Conservation (phyloP, 2,329 filamentous ascomycete genomes). For the Alternaria postmessia region DNA sequence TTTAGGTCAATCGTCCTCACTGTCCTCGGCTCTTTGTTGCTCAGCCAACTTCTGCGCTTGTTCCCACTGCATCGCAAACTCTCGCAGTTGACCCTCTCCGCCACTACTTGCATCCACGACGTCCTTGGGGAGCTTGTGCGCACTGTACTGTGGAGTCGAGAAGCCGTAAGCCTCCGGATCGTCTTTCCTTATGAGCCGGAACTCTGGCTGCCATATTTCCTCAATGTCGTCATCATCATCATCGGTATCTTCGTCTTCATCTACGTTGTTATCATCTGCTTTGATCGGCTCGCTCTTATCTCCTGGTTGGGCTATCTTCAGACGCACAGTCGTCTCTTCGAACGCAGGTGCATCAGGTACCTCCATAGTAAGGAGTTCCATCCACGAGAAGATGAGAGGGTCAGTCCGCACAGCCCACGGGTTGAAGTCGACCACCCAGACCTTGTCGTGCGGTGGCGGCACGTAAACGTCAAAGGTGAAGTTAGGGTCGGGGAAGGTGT, state of each 20-base stretch:
- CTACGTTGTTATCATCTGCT: not conserved
- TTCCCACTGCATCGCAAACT: constrained; percentile 64
- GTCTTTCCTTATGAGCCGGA: constrained; percentile 81
- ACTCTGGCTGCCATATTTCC: constrained; percentile 71
- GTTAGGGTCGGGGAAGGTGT: constrained; percentile 81
- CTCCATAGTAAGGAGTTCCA: constrained; percentile 79
- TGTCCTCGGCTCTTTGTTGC: constrained; percentile 51
- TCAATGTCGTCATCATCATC: constrained; percentile 63
- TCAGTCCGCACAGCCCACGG: constrained; percentile 93
- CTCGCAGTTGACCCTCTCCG: constrained; percentile 75
- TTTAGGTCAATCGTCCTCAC: constrained; percentile 41
- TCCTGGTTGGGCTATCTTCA: constrained; percentile 17
- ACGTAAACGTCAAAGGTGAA: constrained; percentile 96
- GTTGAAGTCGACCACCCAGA: constrained; percentile 92
- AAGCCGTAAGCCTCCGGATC: constrained; percentile 92
- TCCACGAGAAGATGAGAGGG: constrained; percentile 86
- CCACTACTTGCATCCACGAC: constrained; percentile 74
- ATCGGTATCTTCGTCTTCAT: constrained; percentile 35
- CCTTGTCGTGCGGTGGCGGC: constrained; percentile 74
- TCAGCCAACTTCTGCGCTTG: constrained; percentile 54
- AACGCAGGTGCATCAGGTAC: constrained; percentile 54
- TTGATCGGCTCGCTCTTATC: constrained; percentile 7
- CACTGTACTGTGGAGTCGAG: constrained; percentile 85
- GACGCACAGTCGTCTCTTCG: constrained; percentile 42
- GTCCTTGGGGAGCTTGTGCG: constrained; percentile 93